Base-by-base conservation (phyloP, 1,284 basidiomycete genomes). In the Cystobasidium slooffiae region DNA sequence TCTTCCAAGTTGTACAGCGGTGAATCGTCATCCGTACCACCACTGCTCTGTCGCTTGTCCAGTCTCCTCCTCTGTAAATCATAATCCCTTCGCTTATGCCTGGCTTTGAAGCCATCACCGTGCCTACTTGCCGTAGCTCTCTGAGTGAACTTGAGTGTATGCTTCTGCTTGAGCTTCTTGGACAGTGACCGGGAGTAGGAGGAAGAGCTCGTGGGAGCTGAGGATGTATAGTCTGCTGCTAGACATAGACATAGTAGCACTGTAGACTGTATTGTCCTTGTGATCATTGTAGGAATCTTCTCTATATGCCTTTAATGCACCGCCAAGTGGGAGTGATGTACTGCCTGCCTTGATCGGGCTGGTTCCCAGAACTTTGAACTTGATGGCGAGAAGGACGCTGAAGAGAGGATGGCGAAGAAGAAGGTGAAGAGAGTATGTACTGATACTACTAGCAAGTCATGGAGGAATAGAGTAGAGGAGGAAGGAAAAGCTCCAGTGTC, bases 1-100 rank as follows among this genome's bases (percentile, higher is more conserved):
- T 72, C 69, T 37, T 72, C 69, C 41, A 72, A 51, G 39, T 72
- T 72, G 61, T 72, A 64, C 58, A 72, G 61, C 31, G 56, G 69
- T 14, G 56, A 41, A 53, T 72, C 69, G 31, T 43, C 49, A 18
- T 59, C 56, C 2, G 53, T 14, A 8, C 24, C 24, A 8, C 24
- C 24, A 31, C 31, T 31, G 39, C 46, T 8, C 49, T 72, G 69
- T 14, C 69, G n/a, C 64, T 66, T 66, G n/a, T 55, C 69, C 12
- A 65, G n/a, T 43, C 39, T 41, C 37, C 53, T 41, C 53, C 37
- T 39, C 31, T n/a, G 51, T 8, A 63, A 10, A 18, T 31, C 20
- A 31, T 62, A 63, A 3, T 62, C 20, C 16, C 44, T 47, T 37
- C 49, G 31, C 12, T 16, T 53, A 39, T 66, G 8, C 51, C 64